Evolutionary conservation across 73 alveolate species (phyloP).

Genomic region (Uronychia binucleata): DNA sequence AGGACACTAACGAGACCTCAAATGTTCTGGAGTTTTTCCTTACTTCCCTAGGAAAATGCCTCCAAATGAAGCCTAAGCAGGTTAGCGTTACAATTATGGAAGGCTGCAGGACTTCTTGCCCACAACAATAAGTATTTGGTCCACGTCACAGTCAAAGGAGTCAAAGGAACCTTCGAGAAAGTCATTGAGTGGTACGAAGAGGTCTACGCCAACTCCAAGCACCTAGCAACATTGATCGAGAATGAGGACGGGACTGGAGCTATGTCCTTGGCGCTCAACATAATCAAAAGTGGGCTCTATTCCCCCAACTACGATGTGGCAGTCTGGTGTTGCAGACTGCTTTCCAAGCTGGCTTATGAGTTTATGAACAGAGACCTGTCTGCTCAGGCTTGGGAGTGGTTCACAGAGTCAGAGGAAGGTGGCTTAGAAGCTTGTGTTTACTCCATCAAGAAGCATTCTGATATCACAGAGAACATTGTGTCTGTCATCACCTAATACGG

Average conservation of each 20-base stretch:
- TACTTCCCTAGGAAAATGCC: slow-evolving; percentile 83
- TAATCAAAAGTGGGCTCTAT: slow-evolving; percentile 75
- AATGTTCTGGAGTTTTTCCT: slow-evolving; percentile 88
- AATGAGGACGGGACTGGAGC: slow-evolving; percentile 66
- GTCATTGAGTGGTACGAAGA: slow-evolving; percentile 81
- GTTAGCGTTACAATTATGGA: too few species aligned
- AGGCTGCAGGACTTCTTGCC: slow-evolving; percentile 95
- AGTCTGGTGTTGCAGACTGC: slow-evolving; percentile 62
- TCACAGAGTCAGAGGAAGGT: slow-evolving; percentile 27
- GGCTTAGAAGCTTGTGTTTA: slow-evolving; percentile 53
- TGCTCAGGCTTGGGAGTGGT: slow-evolving; percentile 36
- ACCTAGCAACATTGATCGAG: slow-evolving; percentile 72
- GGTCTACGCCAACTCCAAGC: slow-evolving; percentile 63
- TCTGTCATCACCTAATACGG: slow-evolving; percentile 42
- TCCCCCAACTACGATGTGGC: slow-evolving; percentile 76
- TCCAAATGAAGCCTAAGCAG: slow-evolving; percentile 90
- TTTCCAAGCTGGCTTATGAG: slow-evolving; percentile 76
- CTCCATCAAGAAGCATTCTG: slow-evolving; percentile 36
- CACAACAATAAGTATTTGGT: slow-evolving; percentile 95
- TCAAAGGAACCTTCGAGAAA: slow-evolving; percentile 92
- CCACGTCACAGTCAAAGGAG: slow-evolving; percentile 96
- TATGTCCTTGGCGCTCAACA: slow-evolving; percentile 53
- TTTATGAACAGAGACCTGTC: slow-evolving; percentile 10
- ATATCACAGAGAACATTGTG: slow-evolving; percentile 32
- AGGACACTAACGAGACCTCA: slow-evolving; percentile 40